Evolutionary conservation across 2,329 filamentous ascomycete genomes (phyloP).

Genomic region (Fusarium sp.): DNA sequence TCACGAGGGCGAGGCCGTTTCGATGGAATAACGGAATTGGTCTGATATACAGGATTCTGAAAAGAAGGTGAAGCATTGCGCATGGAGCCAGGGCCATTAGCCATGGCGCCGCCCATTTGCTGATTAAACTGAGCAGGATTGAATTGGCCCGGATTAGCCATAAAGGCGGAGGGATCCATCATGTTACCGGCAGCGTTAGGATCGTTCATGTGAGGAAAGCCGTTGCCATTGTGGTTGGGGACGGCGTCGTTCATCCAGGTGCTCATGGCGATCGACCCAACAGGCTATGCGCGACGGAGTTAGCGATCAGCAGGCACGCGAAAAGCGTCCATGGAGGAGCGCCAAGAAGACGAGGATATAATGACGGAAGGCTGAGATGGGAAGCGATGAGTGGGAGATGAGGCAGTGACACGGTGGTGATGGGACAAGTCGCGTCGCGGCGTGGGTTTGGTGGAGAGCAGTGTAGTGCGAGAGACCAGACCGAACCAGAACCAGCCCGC

Average conservation of each 20-base stretch:
- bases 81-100: conserved; percentile 83
- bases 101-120: conserved; percentile 70
- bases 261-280: conserved; percentile 70
- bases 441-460: conserved; percentile 55
- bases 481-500: conserved; percentile 36
- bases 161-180: conserved; percentile 74
- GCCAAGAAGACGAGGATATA: conserved; percentile 47
- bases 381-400: conserved; percentile 49
- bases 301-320: conserved; percentile 57
- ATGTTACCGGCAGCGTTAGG: conserved; percentile 67
- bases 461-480: conserved; percentile 50
- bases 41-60: conserved; percentile 82
- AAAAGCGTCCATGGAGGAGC: conserved; percentile 56
- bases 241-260: conserved; percentile 79
- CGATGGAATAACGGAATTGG: conserved; percentile 87
- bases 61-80: conserved; percentile 85
- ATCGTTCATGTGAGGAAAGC: conserved; percentile 74
- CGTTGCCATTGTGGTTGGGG: conserved; percentile 77
- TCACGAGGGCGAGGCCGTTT: conserved; percentile 86
- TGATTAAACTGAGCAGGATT: conserved; percentile 70
- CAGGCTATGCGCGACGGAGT: conserved; percentile 59
- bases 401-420: conserved; percentile 63
- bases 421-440: conserved; percentile 58
- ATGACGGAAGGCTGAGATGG: conserved; percentile 54
- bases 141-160: conserved; percentile 70